Base-by-base conservation (phyloP, 2,329 filamentous ascomycete genomes). In the Xylariaceae sp. region DNA sequence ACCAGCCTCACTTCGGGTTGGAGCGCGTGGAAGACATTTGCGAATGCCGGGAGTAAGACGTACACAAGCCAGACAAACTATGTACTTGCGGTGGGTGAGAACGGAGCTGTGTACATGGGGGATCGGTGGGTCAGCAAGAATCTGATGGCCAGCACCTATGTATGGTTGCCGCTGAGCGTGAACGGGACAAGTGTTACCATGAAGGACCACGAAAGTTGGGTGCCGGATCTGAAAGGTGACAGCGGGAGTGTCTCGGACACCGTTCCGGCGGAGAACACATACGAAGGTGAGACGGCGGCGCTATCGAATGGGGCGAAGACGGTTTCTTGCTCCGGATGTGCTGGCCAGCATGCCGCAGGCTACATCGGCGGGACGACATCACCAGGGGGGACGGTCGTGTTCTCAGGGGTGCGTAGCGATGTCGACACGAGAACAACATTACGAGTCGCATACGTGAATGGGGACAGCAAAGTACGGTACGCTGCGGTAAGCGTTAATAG, bases 51-150 rank as follows among this genome's bases (percentile, higher is more conserved):
- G 1, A 69, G 72, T 9, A 71, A 65, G 35, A 85, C 82, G 0
- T 83, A 78, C 51, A 62, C 63, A 12, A 79, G 74, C 1, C 81
- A 87, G 53, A 81, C 78, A 1, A 78, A 69, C 28, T 83, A 71
- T 50, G 68, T 85, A 17, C 68, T 84, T 1, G 64, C 68, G 0
- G 47, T 67, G 3, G 59, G 64, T 34, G 52, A 55, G 29, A 61
- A 55, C 29, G 61, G 62, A 12, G 67, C 69, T 37, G 71, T 83
- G 47, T 86, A 85, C 61, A 74, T 84, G 62, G 82, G 83, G 16
- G 82, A 87, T 60, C 74, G 83, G 17, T 86, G 83, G 82, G 61
- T 76, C 0, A 72, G 68, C 4, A 57, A 59, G n/a, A 79, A 85
- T 47, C 68, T 87, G 1, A 74, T 72, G 59, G 64, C 73, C 0